Evolutionary conservation across 2,329 filamentous ascomycete genomes (phyloP).

Genomic region (Pseudogymnoascus sp.): DNA sequence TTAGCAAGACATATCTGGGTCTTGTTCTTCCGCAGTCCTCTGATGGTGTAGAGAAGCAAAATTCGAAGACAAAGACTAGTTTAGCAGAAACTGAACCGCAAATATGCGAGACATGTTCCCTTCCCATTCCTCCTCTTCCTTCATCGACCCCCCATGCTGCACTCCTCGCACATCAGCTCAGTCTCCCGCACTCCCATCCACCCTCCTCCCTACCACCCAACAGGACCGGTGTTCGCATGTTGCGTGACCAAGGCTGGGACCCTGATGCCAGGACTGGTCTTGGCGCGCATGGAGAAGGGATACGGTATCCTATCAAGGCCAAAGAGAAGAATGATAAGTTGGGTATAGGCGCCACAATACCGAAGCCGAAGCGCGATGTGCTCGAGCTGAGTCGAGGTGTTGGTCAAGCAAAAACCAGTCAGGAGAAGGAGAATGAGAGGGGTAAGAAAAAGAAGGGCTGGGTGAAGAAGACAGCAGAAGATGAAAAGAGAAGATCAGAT

Average conservation of each 20-base stretch:
- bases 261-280: slow-evolving; percentile 65
- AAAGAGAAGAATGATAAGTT: slow-evolving; percentile 62
- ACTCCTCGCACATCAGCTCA: slow-evolving; percentile 63
- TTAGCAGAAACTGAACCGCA: slow-evolving; percentile 8
- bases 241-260: slow-evolving; percentile 64
- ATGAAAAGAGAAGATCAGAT: slow-evolving; percentile 54
- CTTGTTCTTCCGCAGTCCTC: slow-evolving; percentile 43
- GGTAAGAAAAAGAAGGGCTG: slow-evolving; percentile 58
- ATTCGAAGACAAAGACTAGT: not conserved
- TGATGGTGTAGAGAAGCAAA: not conserved
- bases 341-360: slow-evolving; percentile 55
- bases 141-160: slow-evolving; percentile 41
- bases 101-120: slow-evolving; percentile 50
- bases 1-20: slow-evolving; percentile 52
- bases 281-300: slow-evolving; percentile 59
- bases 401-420: slow-evolving; percentile 23
- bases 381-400: not conserved
- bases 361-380: slow-evolving; percentile 23
- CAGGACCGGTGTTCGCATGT: slow-evolving; percentile 59
- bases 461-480: slow-evolving; percentile 49
- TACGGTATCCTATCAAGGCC: slow-evolving; percentile 66
- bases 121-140: slow-evolving; percentile 45
- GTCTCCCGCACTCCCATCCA: slow-evolving; percentile 59
- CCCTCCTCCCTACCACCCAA: slow-evolving; percentile 63
- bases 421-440: slow-evolving; percentile 38